Evolutionary conservation across 2,329 filamentous ascomycete species (phyloP), one percentile per base, ranked within the genome.

Genomic region (Diaporthe capsici): DNA sequence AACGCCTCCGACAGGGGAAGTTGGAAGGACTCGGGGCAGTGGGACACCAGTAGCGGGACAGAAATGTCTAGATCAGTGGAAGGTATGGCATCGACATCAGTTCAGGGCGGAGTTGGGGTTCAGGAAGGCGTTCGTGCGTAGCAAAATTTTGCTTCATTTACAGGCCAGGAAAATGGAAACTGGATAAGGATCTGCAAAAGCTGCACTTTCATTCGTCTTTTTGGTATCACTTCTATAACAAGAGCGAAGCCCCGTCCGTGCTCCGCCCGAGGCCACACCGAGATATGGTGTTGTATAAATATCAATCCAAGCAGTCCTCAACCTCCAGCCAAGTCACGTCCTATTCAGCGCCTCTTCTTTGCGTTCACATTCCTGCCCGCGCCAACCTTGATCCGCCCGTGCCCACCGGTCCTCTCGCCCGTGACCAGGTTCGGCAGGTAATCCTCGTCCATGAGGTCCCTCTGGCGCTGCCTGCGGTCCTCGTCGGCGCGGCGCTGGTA

Each of bases 371-470:
- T 95, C 82, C 92, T 91, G 12, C 97, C 97, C 15, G 95, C 95
- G 12, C 97, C 97, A 15, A 98, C 92, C 81, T 91, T 93, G 76
- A 94, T 91, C 84, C 91, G 93, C 0, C 93, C 94, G 2, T 91
- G 90, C 6, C 85, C 85, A 61, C 90, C 90, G 10, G 82, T 89
- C 79, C 96, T 88, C 80, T 96, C 92, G 0, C 97, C 97, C 0
- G 92, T 97, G 81, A 99, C 82, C 65, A 99, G 94, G 47, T 91
- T 89, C 0, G 97, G 97, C 78, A 98, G 85, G 83, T 96, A 98
- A 84, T 99, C 96, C 82, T 97, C 93, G 82, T 98, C 96, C 96
- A 98, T 97, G 74, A 98, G 85, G 84, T 98, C 95, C 81, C 91
- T 92, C 82, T 94, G 91, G 81, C 92, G 93, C 72, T 87, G 87